phyloP scores from a whole-genome alignment of 352 stramenopile species.

The Thalassiosira exigua region DNA sequence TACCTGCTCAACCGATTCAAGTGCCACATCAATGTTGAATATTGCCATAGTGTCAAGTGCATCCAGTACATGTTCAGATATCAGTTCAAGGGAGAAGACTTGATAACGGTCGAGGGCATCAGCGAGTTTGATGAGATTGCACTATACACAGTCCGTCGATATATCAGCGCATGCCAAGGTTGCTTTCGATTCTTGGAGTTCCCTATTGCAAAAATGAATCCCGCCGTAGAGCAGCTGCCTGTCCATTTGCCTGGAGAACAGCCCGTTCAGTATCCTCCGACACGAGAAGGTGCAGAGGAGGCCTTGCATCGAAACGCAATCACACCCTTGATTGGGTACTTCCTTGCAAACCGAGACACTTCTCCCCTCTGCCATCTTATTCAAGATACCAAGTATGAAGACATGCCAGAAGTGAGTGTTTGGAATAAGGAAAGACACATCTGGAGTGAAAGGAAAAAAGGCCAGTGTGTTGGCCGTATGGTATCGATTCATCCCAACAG shows the following conservation, averaged over 20 bases:
- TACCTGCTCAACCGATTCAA: conserved; percentile 72
- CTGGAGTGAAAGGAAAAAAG: conserved; percentile 5
- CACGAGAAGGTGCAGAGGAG: conserved; percentile 8
- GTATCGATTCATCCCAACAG: conserved; percentile 10
- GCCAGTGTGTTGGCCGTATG: background rate
- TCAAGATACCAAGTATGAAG: background rate
- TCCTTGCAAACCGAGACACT: background rate
- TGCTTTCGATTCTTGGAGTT: background rate
- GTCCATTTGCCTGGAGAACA: conserved; percentile 26
- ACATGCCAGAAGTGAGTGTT: conserved; percentile 11
- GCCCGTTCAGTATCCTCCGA: conserved; percentile 11
- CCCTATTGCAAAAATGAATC: conserved; percentile 5
- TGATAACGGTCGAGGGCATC: conserved; percentile 6
- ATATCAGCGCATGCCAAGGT: conserved; percentile 8
- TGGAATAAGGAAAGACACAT: conserved; percentile 1
- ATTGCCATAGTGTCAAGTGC: conserved; percentile 53
- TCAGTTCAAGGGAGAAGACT: conserved; percentile 73
- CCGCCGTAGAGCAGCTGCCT: conserved; percentile 2
- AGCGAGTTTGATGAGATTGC: conserved; percentile 3
- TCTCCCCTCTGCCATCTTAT: too few species aligned
- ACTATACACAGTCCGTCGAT: conserved; percentile 14
- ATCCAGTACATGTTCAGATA: conserved; percentile 84
- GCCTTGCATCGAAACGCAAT: background rate
- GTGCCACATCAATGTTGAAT: conserved; percentile 82
- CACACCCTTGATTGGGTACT: background rate